Evolutionary conservation across 441 rosid species (phyloP), one percentile per base, ranked within the genome.

Genomic region (Corymbia calophylla): DNA sequence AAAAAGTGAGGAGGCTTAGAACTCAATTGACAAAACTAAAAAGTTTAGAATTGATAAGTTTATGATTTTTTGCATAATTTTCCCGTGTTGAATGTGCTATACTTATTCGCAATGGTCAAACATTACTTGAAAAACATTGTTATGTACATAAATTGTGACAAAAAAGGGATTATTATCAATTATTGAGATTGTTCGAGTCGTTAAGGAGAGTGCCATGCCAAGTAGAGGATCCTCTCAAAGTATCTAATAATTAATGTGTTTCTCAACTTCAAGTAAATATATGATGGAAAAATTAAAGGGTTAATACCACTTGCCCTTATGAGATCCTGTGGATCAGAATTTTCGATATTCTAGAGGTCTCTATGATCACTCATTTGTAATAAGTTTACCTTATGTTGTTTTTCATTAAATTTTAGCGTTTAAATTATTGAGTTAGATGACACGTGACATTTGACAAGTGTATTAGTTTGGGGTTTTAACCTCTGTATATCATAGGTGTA

Each of bases 341-440:
- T 35, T 35, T 35, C 3, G 39, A 35, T 35, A 35, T 35, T 35
- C 39, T 2, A 35, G 3, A 35, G 4, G 39, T 35, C 3, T 35
- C 4, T 35, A 35, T 35, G 39, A 35, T 35, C 39, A 35, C 44
- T 39, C 44, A 39, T 39, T 6, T 39, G 6, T 58, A 6, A 25
- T 58, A 25, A 58, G 25, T 58, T 58, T 58, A 0, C 0, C n/a
- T 58, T 58, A 0, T 58, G 1, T 58, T 58, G 14, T 23, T 58
- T 58, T 58, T 58, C 1, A 58, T 58, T 58, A 25, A 25, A 58
- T 58, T 25, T 4, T 58, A 25, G 9, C 25, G 1, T 58, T 58
- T 3, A 0, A 56, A 56, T 56, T 1, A 0, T 10, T 9, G 1
- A 56, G 0, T 0, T 56, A 56, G 25, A 56, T 23, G 6, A 58